Percentiles rank a stretch among this genome's conserved stretches.
Evolutionary conservation across 805 yeast species (phyloP).

Genomic region (Hanseniaspora valbyensis): DNA sequence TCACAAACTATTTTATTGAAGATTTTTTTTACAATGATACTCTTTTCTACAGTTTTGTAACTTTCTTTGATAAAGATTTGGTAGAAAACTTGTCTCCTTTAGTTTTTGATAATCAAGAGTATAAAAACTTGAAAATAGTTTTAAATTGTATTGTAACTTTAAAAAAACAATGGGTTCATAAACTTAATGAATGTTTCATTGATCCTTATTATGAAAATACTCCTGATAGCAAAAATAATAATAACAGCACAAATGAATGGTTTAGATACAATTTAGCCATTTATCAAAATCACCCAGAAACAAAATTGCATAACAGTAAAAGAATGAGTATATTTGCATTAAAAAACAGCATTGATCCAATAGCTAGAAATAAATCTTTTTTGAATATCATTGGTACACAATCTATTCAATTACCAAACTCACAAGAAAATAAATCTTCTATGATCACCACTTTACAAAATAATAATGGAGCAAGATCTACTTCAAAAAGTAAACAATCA

Average conservation of each 20-base stretch:
- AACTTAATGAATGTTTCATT: slow-evolving; percentile 17
- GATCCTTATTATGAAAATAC: slow-evolving; percentile 8
- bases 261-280: slow-evolving; percentile 5
- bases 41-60: slow-evolving; percentile 37
- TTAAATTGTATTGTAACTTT: slow-evolving; percentile 35
- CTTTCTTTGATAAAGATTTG: slow-evolving; percentile 31
- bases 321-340: slow-evolving; percentile 26
- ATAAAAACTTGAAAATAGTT: slow-evolving; percentile 23
- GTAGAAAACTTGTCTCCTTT: slow-evolving; percentile 17
- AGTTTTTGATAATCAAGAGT: slow-evolving; percentile 13
- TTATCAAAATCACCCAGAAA: slow-evolving; percentile 15
- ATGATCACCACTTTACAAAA: not conserved
- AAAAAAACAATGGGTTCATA: slow-evolving; percentile 40
- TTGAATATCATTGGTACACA: slow-evolving; percentile 24
- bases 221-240: slow-evolving; percentile 14
- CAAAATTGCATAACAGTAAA: slow-evolving; percentile 20
- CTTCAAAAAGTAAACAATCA: not conserved
- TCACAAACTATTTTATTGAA: slow-evolving; percentile 72
- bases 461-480: not conserved
- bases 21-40: slow-evolving; percentile 55
- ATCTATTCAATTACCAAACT: slow-evolving; percentile 20
- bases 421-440: not conserved
- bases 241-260: slow-evolving; percentile 21
- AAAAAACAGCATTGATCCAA: slow-evolving; percentile 26
- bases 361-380: slow-evolving; percentile 26